phyloP scores from a whole-genome alignment of 2,329 filamentous ascomycete species.

The Elsinoe perseae region DNA sequence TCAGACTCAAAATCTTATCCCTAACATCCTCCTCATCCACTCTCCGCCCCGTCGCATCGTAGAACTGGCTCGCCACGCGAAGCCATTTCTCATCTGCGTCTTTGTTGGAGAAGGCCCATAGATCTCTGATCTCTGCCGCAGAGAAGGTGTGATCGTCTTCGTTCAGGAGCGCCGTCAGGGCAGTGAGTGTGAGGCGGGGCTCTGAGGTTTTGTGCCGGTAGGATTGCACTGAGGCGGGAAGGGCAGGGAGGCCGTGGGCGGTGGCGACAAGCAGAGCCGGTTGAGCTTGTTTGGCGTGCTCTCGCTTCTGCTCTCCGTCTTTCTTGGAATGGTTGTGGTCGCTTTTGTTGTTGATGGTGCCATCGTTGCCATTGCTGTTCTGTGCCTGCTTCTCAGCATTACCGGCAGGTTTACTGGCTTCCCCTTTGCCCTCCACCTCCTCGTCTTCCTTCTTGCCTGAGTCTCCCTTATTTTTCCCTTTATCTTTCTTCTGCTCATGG shows the following conservation, averaged over 20 bases:
- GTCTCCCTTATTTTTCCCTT: constrained; percentile 19
- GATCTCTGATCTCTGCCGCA: constrained; percentile 33
- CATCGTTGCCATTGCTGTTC: background rate
- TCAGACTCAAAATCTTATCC: constrained; percentile 51
- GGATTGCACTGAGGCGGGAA: background rate
- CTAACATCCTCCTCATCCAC: constrained; percentile 54
- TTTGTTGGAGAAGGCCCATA: constrained; percentile 38
- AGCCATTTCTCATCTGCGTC: constrained; percentile 41
- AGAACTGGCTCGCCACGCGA: constrained; percentile 41
- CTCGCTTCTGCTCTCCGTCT: constrained; percentile 15
- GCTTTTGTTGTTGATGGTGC: background rate
- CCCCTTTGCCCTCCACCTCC: no score
- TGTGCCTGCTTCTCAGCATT: constrained; percentile 7
- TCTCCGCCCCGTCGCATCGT: constrained; percentile 42
- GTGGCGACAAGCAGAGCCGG: background rate
- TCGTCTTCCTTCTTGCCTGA: no score
- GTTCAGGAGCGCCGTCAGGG: background rate
- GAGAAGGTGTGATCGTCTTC: constrained; percentile 31
- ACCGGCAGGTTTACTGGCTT: constrained; percentile 15
- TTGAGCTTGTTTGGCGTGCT: background rate
- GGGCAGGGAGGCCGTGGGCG: background rate
- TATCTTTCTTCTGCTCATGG: no score
- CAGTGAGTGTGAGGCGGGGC: constrained; percentile 21
- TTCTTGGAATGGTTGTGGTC: background rate
- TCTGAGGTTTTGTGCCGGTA: no score